Evolutionary conservation across 805 yeast genomes (phyloP).

Genomic region (Monosporozyma servazzii): DNA sequence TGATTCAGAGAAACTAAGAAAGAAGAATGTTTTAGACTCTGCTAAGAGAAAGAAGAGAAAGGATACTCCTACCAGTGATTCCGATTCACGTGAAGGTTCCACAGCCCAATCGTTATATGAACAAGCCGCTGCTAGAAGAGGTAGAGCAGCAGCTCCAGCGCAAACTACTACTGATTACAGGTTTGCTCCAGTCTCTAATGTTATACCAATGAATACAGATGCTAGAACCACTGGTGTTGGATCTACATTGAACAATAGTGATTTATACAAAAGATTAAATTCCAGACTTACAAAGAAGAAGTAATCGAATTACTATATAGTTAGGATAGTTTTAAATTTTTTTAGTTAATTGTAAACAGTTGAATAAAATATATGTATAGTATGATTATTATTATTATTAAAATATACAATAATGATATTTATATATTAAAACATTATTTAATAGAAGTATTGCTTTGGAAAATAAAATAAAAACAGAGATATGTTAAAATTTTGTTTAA

Average conservation of each 20-base stretch:
- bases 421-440: neutral
- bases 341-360: neutral
- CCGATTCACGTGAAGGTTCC: constrained; percentile 14
- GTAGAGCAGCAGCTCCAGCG: constrained; percentile 93
- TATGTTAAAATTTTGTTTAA: neutral
- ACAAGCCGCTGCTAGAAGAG: constrained; percentile 82
- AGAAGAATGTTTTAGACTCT: constrained; percentile 27
- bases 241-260: constrained; percentile 51
- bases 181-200: constrained; percentile 75
- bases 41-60: constrained; percentile 26
- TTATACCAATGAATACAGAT: constrained; percentile 34
- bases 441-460: neutral
- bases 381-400: neutral
- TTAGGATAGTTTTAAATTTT: neutral
- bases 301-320: neutral
- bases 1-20: constrained; percentile 45
- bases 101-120: constrained; percentile 60
- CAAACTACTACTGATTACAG: constrained; percentile 82
- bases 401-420: neutral
- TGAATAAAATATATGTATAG: neutral
- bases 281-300: constrained; percentile 29
- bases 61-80: constrained; percentile 9
- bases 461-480: neutral
- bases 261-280: constrained; percentile 72
- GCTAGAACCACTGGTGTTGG: constrained; percentile 40